A percentile compares a stretch with the other conserved stretches of the same genome.
Conservation (phyloP, 2,329 filamentous ascomycete genomes). For the Hypocrella siamensis region DNA sequence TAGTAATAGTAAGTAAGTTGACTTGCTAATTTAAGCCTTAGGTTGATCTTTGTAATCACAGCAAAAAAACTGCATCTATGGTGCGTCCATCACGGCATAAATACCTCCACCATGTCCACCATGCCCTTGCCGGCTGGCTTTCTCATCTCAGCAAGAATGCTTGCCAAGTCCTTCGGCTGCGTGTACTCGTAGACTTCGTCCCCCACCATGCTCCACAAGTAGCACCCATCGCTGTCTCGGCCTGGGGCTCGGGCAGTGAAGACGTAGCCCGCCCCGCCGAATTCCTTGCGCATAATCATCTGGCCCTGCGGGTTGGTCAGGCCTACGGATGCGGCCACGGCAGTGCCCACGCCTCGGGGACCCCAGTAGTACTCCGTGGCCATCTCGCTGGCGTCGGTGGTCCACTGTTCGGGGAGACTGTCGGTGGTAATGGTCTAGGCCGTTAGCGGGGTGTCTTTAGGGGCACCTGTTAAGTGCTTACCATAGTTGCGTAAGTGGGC, state of each 20-base stretch:
- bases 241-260: neutral
- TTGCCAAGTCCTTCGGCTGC: neutral
- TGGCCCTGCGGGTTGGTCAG: slow-evolving; percentile 1
- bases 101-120: neutral
- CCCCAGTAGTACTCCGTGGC: slow-evolving; percentile 2
- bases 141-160: slow-evolving; percentile 2
- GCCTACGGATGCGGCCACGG: neutral
- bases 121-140: slow-evolving; percentile 1
- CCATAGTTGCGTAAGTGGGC: neutral
- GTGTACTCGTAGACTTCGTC: slow-evolving; percentile 2
- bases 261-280: slow-evolving; percentile 1
- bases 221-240: neutral
- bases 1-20: too few relatives aligned
- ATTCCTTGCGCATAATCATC: slow-evolving; percentile 1
- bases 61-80: neutral
- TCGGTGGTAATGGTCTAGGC: neutral
- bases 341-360: slow-evolving; percentile 1
- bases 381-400: slow-evolving; percentile 1
- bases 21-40: neutral
- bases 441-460: neutral
- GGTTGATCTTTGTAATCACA: neutral
- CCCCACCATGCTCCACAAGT: slow-evolving; percentile 3
- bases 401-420: slow-evolving; percentile 2
- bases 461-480: neutral
- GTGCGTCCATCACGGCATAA: neutral